Percentiles rank a stretch among this genome's conserved stretches.
These are phyloP conservation scores for Saposhnikovia divaricata DNA, from an alignment of 129 eudicot genomes.

Conservation along the genomic window DNA sequence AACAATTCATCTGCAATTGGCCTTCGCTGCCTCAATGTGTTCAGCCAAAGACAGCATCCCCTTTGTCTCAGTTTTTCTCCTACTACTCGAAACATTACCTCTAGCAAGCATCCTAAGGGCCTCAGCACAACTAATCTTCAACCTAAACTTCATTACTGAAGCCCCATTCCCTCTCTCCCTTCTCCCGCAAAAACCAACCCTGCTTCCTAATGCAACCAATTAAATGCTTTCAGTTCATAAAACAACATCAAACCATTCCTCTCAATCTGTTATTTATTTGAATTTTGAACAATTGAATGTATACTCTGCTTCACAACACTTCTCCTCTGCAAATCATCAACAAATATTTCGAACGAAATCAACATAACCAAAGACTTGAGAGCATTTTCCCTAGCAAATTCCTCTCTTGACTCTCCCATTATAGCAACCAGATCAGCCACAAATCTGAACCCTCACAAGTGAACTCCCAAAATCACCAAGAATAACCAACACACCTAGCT, in stretches of 20 bases:
- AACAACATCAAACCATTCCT: neutral
- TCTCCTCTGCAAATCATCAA: constrained; percentile 12
- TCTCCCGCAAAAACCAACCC: neutral
- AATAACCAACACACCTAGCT: constrained; percentile 31
- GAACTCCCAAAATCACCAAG: constrained; percentile 30
- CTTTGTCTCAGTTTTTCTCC: constrained; percentile 33
- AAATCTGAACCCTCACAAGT: constrained; percentile 33
- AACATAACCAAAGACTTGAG: constrained; percentile 38
- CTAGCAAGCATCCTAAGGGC: constrained; percentile 49
- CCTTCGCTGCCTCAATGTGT: constrained; percentile 41
- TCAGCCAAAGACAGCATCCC: constrained; percentile 46
- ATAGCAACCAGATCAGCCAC: constrained; percentile 22
- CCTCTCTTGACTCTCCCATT: constrained; percentile 38
- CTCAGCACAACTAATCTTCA: constrained; percentile 40
- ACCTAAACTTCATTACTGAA: constrained; percentile 30
- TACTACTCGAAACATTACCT: constrained; percentile 27
- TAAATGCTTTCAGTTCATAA: constrained; percentile 3
- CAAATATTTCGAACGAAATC: constrained; percentile 16
- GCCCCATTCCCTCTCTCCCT: constrained; percentile 36
- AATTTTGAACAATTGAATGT: constrained; percentile 10
- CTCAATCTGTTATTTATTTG: constrained; percentile 31
- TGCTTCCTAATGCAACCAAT: neutral
- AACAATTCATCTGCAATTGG: constrained; percentile 31
- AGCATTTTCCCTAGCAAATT: constrained; percentile 27
- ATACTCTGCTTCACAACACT: constrained; percentile 13